phyloP scores from a whole-genome alignment of 1,284 basidiomycete species.

The Rhizopogon hawkerae region DNA sequence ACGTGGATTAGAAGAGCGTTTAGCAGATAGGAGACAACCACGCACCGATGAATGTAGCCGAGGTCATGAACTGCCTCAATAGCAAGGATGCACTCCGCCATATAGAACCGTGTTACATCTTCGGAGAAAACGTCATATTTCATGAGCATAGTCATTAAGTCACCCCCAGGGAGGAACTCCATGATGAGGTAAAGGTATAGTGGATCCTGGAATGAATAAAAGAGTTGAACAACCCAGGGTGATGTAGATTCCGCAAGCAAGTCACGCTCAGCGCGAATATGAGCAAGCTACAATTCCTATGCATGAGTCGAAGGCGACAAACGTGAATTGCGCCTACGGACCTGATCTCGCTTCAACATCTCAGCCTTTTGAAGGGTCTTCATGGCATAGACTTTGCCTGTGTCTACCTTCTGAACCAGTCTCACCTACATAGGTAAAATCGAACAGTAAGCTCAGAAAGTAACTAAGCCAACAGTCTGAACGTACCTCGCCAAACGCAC shows the following conservation, averaged over 20 bases:
- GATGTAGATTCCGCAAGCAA: slow-evolving; percentile 97
- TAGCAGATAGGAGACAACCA: slow-evolving; percentile 5
- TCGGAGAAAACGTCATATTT: slow-evolving; percentile 99
- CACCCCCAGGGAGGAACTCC: slow-evolving; percentile 98
- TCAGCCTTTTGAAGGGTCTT: slow-evolving; percentile 97
- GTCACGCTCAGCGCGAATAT: slow-evolving; percentile 97
- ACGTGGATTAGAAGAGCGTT: background rate
- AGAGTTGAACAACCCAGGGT: slow-evolving; percentile 95
- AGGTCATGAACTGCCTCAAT: slow-evolving; percentile 98
- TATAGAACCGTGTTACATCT: slow-evolving; percentile 98
- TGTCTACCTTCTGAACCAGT: slow-evolving; percentile 94
- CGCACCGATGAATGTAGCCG: slow-evolving; percentile 96
- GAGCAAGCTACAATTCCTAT: slow-evolving; percentile 63
- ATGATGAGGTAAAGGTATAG: slow-evolving; percentile 96
- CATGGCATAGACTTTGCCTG: slow-evolving; percentile 98
- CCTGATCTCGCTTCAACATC: slow-evolving; percentile 99
- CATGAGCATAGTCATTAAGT: slow-evolving; percentile 99
- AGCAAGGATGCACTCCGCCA: slow-evolving; percentile 96
- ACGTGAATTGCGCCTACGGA: slow-evolving; percentile 27
- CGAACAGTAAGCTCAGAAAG: background rate
- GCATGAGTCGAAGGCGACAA: background rate
- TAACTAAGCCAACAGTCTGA: background rate
- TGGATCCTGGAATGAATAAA: slow-evolving; percentile 98
- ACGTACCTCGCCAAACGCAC: slow-evolving; percentile 89
- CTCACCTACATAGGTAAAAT: slow-evolving; percentile 55